Conservation (phyloP, 1,139 yeast species). For the Hemisphaericaspora xylanilytica region DNA sequence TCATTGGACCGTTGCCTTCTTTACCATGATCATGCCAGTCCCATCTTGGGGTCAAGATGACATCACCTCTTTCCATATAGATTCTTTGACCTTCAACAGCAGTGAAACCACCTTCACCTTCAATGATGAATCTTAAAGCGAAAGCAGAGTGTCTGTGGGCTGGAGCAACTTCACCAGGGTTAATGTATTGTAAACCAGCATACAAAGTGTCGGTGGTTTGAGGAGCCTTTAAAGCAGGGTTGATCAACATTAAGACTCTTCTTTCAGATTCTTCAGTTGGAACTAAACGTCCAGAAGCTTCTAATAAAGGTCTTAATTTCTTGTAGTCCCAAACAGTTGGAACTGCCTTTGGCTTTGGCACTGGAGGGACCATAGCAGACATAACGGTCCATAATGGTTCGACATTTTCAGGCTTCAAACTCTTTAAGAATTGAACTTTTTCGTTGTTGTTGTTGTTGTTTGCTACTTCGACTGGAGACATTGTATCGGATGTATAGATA, state of each 20-base stretch:
- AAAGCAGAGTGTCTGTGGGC: slow-evolving; percentile 22
- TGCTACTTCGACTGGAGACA: slow-evolving; percentile 8
- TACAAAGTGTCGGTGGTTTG: slow-evolving; percentile 23
- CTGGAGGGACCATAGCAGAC: slow-evolving; percentile 23
- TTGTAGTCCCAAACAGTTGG: slow-evolving; percentile 20
- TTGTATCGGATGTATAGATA: no score
- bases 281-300: slow-evolving; percentile 18
- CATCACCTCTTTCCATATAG: slow-evolving; percentile 21
- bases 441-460: slow-evolving; percentile 7
- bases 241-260: slow-evolving; percentile 21
- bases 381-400: slow-evolving; percentile 23
- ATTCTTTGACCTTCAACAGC: slow-evolving; percentile 21
- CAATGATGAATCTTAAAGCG: slow-evolving; percentile 21
- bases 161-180: slow-evolving; percentile 23
- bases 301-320: slow-evolving; percentile 17
- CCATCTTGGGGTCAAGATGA: slow-evolving; percentile 23
- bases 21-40: slow-evolving; percentile 25
- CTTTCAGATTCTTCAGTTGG: slow-evolving; percentile 21
- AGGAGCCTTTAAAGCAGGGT: slow-evolving; percentile 21
- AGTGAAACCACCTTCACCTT: slow-evolving; percentile 22
- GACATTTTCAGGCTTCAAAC: slow-evolving; percentile 16
- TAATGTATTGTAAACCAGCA: slow-evolving; percentile 22
- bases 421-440: slow-evolving; percentile 11
- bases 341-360: slow-evolving; percentile 19
- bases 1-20: slow-evolving; percentile 23